These are phyloP conservation scores for Aegilops speltoides DNA, from an alignment of 176 grass and related monocot genomes.

Conservation along the genomic window DNA sequence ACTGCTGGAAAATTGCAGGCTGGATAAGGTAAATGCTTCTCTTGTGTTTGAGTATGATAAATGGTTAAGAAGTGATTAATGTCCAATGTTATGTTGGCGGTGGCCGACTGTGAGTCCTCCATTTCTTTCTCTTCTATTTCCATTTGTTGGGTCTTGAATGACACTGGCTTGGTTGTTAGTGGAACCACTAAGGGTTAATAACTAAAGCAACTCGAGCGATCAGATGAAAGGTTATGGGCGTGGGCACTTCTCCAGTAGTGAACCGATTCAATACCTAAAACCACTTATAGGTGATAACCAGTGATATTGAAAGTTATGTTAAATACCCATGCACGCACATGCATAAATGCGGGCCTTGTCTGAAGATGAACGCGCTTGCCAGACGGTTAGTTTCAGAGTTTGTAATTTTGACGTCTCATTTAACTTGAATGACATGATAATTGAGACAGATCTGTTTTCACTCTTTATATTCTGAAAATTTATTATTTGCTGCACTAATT, in stretches of 20 bases:
- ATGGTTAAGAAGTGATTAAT: not conserved
- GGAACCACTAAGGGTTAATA: not conserved
- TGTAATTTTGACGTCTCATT: not conserved
- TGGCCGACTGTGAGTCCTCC: not conserved
- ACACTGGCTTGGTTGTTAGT: not conserved
- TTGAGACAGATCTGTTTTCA: not conserved
- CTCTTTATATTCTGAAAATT: not conserved
- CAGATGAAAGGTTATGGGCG: not conserved
- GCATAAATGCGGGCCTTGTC: not conserved
- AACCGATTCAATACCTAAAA: not conserved
- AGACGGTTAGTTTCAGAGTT: not conserved
- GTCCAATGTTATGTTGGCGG: not conserved
- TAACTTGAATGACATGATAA: conserved; percentile 8
- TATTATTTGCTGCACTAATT: not conserved
- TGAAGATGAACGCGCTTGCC: not conserved
- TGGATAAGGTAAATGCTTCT: conserved; percentile 69
- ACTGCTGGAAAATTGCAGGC: conserved; percentile 82
- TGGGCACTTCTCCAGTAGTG: not conserved
- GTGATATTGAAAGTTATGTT: not conserved
- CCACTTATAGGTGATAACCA: not conserved
- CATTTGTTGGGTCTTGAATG: not conserved
- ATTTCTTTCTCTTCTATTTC: not conserved
- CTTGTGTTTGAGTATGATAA: conserved; percentile 18
- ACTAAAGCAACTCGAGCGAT: conserved; percentile 5
- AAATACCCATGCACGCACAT: not conserved